Evolutionary conservation across 2,329 filamentous ascomycete genomes (phyloP).

Genomic region (Grosmannia serpens): DNA sequence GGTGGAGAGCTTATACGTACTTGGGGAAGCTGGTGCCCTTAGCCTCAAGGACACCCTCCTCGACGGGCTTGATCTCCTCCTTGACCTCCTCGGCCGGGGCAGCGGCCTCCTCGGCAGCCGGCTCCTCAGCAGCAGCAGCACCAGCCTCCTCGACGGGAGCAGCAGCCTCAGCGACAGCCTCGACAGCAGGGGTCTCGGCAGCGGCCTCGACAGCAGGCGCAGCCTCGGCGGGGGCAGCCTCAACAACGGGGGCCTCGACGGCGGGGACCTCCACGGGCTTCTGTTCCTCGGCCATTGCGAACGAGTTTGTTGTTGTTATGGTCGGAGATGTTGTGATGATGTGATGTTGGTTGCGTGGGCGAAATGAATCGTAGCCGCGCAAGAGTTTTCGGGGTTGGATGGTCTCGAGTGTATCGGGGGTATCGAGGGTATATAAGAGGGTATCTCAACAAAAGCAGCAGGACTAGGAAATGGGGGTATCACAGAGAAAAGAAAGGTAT

Average conservation of each 20-base stretch:
- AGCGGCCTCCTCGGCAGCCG: constrained; percentile 26
- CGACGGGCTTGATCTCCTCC: constrained; percentile 40
- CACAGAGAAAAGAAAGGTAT: constrained; percentile 20
- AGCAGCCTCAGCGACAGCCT: constrained; percentile 25
- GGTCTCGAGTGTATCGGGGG: constrained; percentile 6
- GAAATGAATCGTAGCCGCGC: background rate
- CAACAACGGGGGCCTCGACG: constrained; percentile 19
- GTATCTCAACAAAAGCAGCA: constrained; percentile 19
- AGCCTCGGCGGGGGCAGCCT: constrained; percentile 9
- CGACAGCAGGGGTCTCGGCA: constrained; percentile 17
- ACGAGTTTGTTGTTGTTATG: constrained; percentile 19
- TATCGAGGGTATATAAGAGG: constrained; percentile 15
- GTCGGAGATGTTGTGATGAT: too few relatives aligned
- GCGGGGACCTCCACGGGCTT: constrained; percentile 53
- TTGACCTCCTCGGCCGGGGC: constrained; percentile 27
- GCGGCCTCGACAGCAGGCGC: constrained; percentile 14
- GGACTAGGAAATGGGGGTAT: constrained; percentile 18
- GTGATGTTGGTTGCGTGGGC: constrained; percentile 5
- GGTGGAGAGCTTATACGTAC: constrained; percentile 44
- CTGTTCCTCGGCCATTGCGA: constrained; percentile 61
- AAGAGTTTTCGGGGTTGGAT: constrained; percentile 1
- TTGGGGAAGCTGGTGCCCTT: constrained; percentile 81
- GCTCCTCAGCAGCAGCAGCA: constrained; percentile 11
- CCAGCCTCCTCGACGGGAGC: constrained; percentile 16
- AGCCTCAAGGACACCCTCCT: constrained; percentile 79